phyloP scores from a whole-genome alignment of 768 basidiomycete genomes.

The Pulveroboletus sp. region DNA sequence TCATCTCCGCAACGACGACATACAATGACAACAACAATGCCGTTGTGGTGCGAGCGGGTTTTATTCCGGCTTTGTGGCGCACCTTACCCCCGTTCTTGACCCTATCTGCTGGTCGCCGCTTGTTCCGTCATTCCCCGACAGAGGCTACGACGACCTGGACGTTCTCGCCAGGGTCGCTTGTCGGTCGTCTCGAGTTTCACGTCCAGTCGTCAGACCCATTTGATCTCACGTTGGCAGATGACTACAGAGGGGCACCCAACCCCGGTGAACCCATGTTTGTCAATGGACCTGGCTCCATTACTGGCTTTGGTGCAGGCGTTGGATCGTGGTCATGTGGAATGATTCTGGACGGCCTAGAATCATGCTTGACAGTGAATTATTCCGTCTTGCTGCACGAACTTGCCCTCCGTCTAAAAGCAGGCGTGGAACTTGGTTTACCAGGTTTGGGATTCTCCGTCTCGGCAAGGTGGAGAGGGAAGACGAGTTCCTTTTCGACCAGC shows the following conservation, averaged over 20 bases:
- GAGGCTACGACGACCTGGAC: constrained; percentile 42
- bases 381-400: constrained; percentile 55
- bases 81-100: constrained; percentile 39
- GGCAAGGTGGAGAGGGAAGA: constrained; percentile 49
- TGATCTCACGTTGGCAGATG: constrained; percentile 29
- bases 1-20: constrained; percentile 40
- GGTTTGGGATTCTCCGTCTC: constrained; percentile 44
- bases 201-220: constrained; percentile 43
- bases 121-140: constrained; percentile 48
- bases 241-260: constrained; percentile 21
- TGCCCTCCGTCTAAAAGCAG: constrained; percentile 48
- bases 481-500: constrained; percentile 41
- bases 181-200: constrained; percentile 36
- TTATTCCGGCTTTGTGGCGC: constrained; percentile 33
- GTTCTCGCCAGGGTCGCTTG: constrained; percentile 20
- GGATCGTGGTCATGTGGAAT: constrained; percentile 50
- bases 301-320: constrained; percentile 47
- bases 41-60: constrained; percentile 36
- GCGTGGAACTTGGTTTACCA: constrained; percentile 45
- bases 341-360: constrained; percentile 43
- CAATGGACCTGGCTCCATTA: constrained; percentile 43
- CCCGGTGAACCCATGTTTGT: constrained; percentile 20
- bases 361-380: constrained; percentile 50
- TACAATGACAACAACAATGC: constrained; percentile 51
- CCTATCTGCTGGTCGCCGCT: constrained; percentile 46